A percentile compares a stretch with the other conserved stretches of the same genome.
phyloP scores from a whole-genome alignment of 1,284 basidiomycete species.

The Ceratobasidium sp. region DNA sequence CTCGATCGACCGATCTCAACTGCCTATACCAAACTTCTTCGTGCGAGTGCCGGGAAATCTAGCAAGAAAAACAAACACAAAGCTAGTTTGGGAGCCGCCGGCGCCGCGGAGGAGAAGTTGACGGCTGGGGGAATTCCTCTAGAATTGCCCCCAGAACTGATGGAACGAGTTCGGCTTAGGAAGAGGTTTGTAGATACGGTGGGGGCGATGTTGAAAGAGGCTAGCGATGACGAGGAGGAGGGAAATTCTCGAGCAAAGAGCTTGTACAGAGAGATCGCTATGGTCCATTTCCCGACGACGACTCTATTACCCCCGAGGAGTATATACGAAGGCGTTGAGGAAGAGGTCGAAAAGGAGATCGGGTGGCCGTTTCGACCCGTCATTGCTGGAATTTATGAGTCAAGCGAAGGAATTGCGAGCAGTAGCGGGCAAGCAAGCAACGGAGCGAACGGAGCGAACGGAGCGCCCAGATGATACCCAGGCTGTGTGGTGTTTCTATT shows the following conservation, averaged over 20 bases:
- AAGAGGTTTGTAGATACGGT: slow-evolving; percentile 44
- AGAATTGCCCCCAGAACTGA: slow-evolving; percentile 38
- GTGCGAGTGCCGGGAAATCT: slow-evolving; percentile 35
- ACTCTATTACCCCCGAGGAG: slow-evolving; percentile 27
- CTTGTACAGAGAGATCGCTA: not conserved
- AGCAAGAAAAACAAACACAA: slow-evolving; percentile 46
- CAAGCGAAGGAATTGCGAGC: not conserved
- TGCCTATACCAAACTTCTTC: slow-evolving; percentile 44
- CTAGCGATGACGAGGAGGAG: slow-evolving; percentile 9
- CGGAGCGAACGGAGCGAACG: slow-evolving; percentile 6
- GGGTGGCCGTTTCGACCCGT: slow-evolving; percentile 31
- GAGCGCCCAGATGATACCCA: slow-evolving; percentile 1
- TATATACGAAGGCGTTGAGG: slow-evolving; percentile 35
- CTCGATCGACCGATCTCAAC: slow-evolving; percentile 43
- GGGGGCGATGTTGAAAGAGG: slow-evolving; percentile 43
- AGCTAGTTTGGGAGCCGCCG: slow-evolving; percentile 13
- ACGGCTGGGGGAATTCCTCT: slow-evolving; percentile 38
- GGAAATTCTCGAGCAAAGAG: not conserved
- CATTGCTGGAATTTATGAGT: slow-evolving; percentile 23
- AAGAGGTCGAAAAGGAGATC: slow-evolving; percentile 33
- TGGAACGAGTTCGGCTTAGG: slow-evolving; percentile 43
- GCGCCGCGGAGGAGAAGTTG: slow-evolving; percentile 30
- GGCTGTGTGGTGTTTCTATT: not conserved
- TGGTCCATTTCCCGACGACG: slow-evolving; percentile 20
- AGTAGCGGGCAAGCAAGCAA: not conserved